These are phyloP conservation scores for Arthroderma sp. DNA, from an alignment of 2,329 filamentous ascomycete genomes.

Conservation along the genomic window DNA sequence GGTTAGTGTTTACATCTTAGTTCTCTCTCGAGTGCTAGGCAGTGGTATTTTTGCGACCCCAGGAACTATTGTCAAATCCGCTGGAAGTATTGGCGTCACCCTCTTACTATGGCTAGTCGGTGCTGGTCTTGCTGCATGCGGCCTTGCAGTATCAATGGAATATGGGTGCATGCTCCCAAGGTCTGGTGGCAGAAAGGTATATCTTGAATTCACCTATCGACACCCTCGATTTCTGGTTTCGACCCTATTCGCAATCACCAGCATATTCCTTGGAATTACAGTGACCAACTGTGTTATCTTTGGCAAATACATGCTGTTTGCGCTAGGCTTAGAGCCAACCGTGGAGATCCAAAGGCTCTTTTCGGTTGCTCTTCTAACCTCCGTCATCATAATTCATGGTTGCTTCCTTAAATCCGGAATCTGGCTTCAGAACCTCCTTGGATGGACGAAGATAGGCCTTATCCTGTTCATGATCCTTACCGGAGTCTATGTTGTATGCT, in stretches of 20 bases:
- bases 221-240: constrained; percentile 51
- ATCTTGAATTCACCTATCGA: constrained; percentile 56
- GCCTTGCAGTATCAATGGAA: constrained; percentile 50
- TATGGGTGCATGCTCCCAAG: constrained; percentile 59
- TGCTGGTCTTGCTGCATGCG: constrained; percentile 47
- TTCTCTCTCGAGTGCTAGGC: constrained; percentile 55
- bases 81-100: constrained; percentile 53
- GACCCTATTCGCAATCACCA: constrained; percentile 50
- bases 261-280: constrained; percentile 52
- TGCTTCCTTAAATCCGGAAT: constrained; percentile 46
- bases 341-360: constrained; percentile 43
- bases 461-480: constrained; percentile 49
- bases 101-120: constrained; percentile 51
- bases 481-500: constrained; percentile 45
- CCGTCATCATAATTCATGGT: constrained; percentile 47
- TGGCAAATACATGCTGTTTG: constrained; percentile 51
- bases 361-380: constrained; percentile 43
- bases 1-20: constrained; percentile 52
- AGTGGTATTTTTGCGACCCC: constrained; percentile 62
- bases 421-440: constrained; percentile 46
- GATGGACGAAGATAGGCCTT: constrained; percentile 50
- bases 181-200: constrained; percentile 56
- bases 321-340: constrained; percentile 38
- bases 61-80: constrained; percentile 50
- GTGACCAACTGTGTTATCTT: constrained; percentile 59